Conservation (phyloP, 2,329 filamentous ascomycete species). For the Verticillium isaacii region DNA sequence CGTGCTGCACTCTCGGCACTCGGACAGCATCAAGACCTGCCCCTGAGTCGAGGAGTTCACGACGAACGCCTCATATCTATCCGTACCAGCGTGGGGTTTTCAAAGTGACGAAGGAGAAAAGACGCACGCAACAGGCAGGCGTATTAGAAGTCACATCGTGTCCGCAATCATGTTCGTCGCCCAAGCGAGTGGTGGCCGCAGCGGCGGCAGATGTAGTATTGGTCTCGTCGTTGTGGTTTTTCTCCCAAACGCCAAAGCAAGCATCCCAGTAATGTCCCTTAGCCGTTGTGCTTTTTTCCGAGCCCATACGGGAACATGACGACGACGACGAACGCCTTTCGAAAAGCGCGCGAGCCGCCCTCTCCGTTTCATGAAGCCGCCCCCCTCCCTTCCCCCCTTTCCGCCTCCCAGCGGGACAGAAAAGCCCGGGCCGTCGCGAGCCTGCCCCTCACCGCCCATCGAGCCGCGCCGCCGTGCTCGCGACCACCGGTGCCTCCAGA, state of each 20-base stretch:
- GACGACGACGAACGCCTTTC: not conserved
- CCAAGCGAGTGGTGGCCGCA: not conserved
- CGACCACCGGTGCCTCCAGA: not conserved
- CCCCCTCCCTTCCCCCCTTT: too few relatives aligned
- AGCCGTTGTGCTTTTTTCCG: not conserved
- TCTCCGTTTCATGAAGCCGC: too few relatives aligned
- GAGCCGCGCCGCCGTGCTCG: not conserved
- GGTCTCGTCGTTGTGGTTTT: not conserved
- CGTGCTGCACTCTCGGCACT: too few relatives aligned
- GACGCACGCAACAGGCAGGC: not conserved
- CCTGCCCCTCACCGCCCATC: not conserved
- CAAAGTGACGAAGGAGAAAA: too few relatives aligned
- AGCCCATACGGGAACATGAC: not conserved
- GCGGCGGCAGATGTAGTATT: not conserved
- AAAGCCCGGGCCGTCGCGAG: too few relatives aligned
- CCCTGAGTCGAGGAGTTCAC: too few relatives aligned
- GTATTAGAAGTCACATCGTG: not conserved
- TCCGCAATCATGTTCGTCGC: not conserved
- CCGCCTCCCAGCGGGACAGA: too few relatives aligned
- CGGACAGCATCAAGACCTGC: too few relatives aligned
- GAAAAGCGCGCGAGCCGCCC: too few relatives aligned
- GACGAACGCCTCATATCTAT: too few relatives aligned
- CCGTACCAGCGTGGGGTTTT: too few relatives aligned
- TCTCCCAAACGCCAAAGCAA: conserved; percentile 1
- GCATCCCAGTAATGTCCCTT: not conserved